Percentiles rank a stretch among this genome's conserved stretches.
Evolutionary conservation across 2,329 filamentous ascomycete genomes (phyloP).

Genomic region (Aspergillus brasiliensis): DNA sequence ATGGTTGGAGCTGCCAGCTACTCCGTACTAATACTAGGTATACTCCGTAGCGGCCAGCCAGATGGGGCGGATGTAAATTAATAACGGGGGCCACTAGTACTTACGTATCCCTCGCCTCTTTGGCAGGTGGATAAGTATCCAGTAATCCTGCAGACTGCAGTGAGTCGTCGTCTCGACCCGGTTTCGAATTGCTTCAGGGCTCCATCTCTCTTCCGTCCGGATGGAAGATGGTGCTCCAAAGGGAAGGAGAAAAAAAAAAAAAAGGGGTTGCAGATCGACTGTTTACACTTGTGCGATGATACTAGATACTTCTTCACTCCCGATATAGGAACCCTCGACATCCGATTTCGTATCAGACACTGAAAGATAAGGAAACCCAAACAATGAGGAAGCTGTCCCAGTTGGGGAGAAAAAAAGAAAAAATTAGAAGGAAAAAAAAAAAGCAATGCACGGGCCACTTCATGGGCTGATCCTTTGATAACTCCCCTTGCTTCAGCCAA

Average conservation of each 20-base stretch:
- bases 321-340: neutral
- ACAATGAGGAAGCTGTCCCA: neutral
- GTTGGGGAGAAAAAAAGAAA: neutral
- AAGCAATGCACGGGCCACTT: slow-evolving; percentile 1
- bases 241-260: neutral
- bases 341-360: neutral
- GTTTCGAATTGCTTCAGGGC: neutral
- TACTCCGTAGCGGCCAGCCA: neutral
- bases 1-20: neutral
- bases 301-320: neutral
- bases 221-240: neutral
- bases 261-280: neutral
- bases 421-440: neutral
- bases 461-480: slow-evolving; percentile 3
- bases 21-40: neutral
- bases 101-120: neutral
- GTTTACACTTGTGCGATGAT: neutral
- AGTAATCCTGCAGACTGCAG: neutral
- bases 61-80: neutral
- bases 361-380: neutral
- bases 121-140: neutral
- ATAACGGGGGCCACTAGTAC: neutral
- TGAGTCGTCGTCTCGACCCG: neutral
- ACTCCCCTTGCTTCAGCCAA: neutral
- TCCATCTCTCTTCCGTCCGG: neutral